phyloP scores from a whole-genome alignment of 345 rosid genomes.

The Geranium brycei region DNA sequence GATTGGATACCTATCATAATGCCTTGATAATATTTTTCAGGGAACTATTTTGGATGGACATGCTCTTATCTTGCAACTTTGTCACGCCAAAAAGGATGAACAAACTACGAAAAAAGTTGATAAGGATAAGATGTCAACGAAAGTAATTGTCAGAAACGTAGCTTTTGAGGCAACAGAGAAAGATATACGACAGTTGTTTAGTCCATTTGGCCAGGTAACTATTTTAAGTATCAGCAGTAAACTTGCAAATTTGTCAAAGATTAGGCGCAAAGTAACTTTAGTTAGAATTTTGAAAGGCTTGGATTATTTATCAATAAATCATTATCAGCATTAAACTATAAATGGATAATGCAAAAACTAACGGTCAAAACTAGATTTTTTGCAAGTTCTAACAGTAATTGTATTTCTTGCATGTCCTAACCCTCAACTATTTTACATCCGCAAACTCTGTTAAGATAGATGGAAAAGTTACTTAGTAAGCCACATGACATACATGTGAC shows the following conservation, averaged over 20 bases:
- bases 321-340: too few species aligned
- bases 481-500: too few species aligned
- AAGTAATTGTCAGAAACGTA: slow-evolving; percentile 74
- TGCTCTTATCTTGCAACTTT: slow-evolving; percentile 70
- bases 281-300: background rate
- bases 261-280: background rate
- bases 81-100: slow-evolving; percentile 67
- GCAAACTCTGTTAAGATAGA: too few species aligned
- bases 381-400: too few species aligned
- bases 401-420: too few species aligned
- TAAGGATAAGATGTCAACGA: slow-evolving; percentile 58
- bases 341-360: too few species aligned
- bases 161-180: slow-evolving; percentile 93
- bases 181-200: slow-evolving; percentile 76
- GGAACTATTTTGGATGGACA: slow-evolving; percentile 89
- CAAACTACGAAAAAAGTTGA: slow-evolving; percentile 32
- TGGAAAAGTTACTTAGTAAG: too few species aligned
- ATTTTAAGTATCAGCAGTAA: slow-evolving; percentile 1
- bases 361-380: too few species aligned
- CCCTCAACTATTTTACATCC: too few species aligned
- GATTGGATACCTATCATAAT: background rate
- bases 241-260: background rate
- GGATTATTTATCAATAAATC: too few species aligned
- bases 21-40: slow-evolving; percentile 21
- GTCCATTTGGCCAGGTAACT: slow-evolving; percentile 88